A percentile compares a stretch with the other conserved stretches of the same genome.
Conservation (phyloP, 164 flowering plant genomes). For the Tetrastigma voinierianum region DNA sequence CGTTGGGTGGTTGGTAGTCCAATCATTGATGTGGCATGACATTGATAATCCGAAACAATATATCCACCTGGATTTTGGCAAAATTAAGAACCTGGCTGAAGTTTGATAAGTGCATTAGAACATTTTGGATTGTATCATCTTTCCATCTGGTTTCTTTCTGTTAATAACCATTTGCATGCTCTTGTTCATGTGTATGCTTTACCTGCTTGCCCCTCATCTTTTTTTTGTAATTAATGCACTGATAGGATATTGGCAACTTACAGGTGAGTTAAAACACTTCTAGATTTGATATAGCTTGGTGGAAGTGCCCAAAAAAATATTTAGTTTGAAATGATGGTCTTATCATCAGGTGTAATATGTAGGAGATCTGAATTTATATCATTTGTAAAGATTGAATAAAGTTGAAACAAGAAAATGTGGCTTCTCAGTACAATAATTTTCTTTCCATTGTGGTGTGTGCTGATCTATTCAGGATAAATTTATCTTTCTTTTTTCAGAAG, state of each 20-base stretch:
- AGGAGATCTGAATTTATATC: neutral
- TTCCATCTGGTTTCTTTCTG: too few species aligned
- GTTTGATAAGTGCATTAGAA: too few species aligned
- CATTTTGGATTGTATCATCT: too few species aligned
- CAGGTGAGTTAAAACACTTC: neutral
- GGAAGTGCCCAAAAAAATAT: neutral
- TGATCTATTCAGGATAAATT: neutral
- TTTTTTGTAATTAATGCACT: neutral
- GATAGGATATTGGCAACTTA: neutral
- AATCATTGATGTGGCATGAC: too few species aligned
- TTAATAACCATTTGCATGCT: too few species aligned
- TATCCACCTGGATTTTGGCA: too few species aligned
- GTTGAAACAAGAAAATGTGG: neutral
- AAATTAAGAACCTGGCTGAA: too few species aligned
- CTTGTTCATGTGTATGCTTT: neutral
- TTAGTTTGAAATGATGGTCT: neutral
- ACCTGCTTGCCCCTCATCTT: neutral
- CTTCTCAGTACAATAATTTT: neutral
- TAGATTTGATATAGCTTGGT: neutral
- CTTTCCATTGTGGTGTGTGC: neutral
- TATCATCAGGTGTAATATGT: neutral
- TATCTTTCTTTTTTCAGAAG: constrained; percentile 50
- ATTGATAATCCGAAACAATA: too few species aligned
- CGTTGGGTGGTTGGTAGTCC: too few species aligned
- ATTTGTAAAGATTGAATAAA: neutral